Percentiles rank a stretch among this genome's conserved stretches.
Conservation (phyloP, 176 grass and related monocot genomes). For the Aegilops umbellulata region DNA sequence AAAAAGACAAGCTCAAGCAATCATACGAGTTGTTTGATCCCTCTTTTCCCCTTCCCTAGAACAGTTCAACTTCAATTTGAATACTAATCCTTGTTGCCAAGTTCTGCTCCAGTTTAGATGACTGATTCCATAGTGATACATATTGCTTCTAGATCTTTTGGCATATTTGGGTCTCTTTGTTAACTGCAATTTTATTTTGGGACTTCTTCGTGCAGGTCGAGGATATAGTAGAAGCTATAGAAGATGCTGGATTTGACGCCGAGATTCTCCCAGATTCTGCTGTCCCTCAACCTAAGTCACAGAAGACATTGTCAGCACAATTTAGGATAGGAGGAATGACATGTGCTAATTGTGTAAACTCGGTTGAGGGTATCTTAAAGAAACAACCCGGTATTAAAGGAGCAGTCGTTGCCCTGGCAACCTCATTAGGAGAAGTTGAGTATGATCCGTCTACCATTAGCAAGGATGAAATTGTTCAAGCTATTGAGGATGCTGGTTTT, state of each 20-base stretch:
- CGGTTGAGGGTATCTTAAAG: constrained; percentile 80
- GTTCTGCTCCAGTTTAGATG: neutral
- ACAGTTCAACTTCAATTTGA: neutral
- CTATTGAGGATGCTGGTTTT: constrained; percentile 98
- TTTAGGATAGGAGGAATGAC: constrained; percentile 99
- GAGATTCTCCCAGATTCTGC: constrained; percentile 80
- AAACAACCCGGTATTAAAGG: constrained; percentile 84
- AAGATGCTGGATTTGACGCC: constrained; percentile 91
- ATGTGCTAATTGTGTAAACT: constrained; percentile 92
- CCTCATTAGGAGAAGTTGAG: constrained; percentile 86
- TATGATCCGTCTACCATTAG: constrained; percentile 63
- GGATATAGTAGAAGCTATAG: constrained; percentile 87
- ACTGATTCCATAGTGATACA: neutral
- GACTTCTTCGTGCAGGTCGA: constrained; percentile 63
- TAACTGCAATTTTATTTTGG: constrained; percentile 11
- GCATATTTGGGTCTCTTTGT: neutral
- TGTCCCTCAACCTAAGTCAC: constrained; percentile 52
- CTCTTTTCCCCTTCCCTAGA: neutral
- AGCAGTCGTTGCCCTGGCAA: constrained; percentile 79
- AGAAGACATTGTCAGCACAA: constrained; percentile 71
- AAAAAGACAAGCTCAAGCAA: neutral
- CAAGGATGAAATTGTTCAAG: constrained; percentile 81
- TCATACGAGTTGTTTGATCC: neutral
- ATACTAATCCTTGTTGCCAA: neutral
- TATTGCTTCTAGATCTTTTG: neutral